phyloP scores from a whole-genome alignment of 768 basidiomycete species.

The Pseudohyphozyma bogoriensis region DNA sequence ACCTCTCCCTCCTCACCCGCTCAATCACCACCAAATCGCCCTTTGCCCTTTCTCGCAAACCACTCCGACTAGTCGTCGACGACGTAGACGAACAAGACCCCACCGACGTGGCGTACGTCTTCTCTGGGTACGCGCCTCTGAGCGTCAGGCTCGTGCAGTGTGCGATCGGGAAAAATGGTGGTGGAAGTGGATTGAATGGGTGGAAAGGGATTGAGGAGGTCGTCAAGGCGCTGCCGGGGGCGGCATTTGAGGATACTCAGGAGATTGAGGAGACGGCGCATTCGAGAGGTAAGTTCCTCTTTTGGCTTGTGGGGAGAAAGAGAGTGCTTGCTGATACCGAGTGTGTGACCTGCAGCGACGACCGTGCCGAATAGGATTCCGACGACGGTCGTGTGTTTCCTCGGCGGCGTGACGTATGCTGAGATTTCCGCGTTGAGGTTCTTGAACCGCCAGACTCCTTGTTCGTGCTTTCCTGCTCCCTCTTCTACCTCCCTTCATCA shows the following conservation, averaged over 20 bases:
- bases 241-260: slow-evolving; percentile 64
- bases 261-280: slow-evolving; percentile 18
- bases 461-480: slow-evolving; percentile 4
- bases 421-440: slow-evolving; percentile 82
- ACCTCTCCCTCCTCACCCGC: slow-evolving; percentile 38
- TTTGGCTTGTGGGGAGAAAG: not conserved
- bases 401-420: slow-evolving; percentile 94
- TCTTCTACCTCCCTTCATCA: not conserved
- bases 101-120: slow-evolving; percentile 90
- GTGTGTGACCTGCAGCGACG: not conserved
- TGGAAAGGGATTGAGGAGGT: slow-evolving; percentile 98
- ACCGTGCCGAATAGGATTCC: too few species aligned
- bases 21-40: slow-evolving; percentile 53
- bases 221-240: slow-evolving; percentile 67
- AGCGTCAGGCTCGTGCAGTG: slow-evolving; percentile 76
- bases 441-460: slow-evolving; percentile 9
- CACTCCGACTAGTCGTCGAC: slow-evolving; percentile 76
- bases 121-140: slow-evolving; percentile 93
- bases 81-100: slow-evolving; percentile 60
- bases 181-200: slow-evolving; percentile 61
- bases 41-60: slow-evolving; percentile 63
- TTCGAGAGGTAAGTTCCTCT: slow-evolving; percentile 2
- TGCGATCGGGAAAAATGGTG: slow-evolving; percentile 49
- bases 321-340: not conserved
- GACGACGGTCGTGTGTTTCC: slow-evolving; percentile 88